Evolutionary conservation across 192 early-diverging fungal species (phyloP).

Genomic region (Entrophospora sp.): DNA sequence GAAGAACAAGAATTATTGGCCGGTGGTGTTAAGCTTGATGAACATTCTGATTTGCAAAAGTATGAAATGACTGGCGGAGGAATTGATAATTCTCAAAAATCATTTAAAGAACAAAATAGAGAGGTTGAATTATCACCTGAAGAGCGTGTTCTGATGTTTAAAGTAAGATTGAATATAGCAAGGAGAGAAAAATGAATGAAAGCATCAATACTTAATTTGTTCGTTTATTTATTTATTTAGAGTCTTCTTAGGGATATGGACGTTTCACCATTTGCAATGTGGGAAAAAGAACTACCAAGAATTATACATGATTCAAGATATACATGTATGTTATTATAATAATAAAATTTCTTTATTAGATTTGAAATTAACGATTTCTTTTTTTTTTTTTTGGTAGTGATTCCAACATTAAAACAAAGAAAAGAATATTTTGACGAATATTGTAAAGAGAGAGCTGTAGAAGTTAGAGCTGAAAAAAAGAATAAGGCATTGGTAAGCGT

Average conservation of each 20-base stretch:
- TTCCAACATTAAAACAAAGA: conserved; percentile 42
- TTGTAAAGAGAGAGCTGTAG: conserved; percentile 51
- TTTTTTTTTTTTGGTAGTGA: conserved; percentile 25
- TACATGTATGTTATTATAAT: conserved; percentile 30
- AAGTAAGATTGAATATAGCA: conserved; percentile 24
- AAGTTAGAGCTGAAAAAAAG: conserved; percentile 43
- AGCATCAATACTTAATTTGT: too few species aligned
- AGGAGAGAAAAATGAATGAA: too few species aligned
- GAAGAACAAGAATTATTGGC: conserved; percentile 25
- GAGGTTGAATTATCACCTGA: conserved; percentile 26
- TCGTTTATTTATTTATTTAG: conserved; percentile 19
- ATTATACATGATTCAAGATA: conserved; percentile 57
- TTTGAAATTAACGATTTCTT: background rate
- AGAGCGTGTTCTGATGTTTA: conserved; percentile 31
- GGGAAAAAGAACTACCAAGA: conserved; percentile 61
- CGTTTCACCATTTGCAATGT: conserved; percentile 67
- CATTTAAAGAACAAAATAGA: conserved; percentile 21
- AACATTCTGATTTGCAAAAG: conserved; percentile 18
- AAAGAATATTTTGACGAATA: conserved; percentile 64
- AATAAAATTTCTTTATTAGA: too few species aligned
- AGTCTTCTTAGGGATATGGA: conserved; percentile 56
- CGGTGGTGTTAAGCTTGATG: conserved; percentile 26
- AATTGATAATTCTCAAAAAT: conserved; percentile 17
- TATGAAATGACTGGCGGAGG: background rate
- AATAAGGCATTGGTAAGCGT: conserved; percentile 32